Conservation (phyloP, 2,329 filamentous ascomycete genomes). For the Ophiosphaerella narmari region DNA sequence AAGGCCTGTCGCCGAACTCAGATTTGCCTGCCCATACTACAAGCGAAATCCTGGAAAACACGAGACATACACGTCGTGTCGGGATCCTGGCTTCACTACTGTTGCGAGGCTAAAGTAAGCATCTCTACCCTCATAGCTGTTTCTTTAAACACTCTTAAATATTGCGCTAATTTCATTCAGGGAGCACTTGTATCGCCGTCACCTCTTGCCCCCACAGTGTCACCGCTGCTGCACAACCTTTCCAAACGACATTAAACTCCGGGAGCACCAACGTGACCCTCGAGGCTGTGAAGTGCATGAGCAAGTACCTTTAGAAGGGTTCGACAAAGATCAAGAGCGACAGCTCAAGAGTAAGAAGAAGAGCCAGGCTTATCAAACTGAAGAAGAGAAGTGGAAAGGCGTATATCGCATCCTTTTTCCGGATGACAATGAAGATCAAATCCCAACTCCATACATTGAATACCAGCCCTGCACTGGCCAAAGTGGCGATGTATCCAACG, state of each 20-base stretch:
- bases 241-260: slow-evolving; percentile 20
- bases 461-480: slow-evolving; percentile 17
- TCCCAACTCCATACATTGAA: slow-evolving; percentile 31
- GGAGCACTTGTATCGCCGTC: slow-evolving; percentile 31
- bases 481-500: slow-evolving; percentile 12
- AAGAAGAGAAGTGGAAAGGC: slow-evolving; percentile 33
- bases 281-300: slow-evolving; percentile 24
- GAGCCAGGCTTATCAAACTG: slow-evolving; percentile 17
- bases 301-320: slow-evolving; percentile 26
- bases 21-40: slow-evolving; percentile 31
- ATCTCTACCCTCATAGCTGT: not conserved
- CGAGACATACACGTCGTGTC: slow-evolving; percentile 30
- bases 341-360: slow-evolving; percentile 33
- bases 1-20: slow-evolving; percentile 11
- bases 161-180: slow-evolving; percentile 3
- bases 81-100: slow-evolving; percentile 30
- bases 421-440: slow-evolving; percentile 22
- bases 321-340: slow-evolving; percentile 32
- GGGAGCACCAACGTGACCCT: slow-evolving; percentile 29
- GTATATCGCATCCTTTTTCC: slow-evolving; percentile 32
- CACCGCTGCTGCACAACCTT: slow-evolving; percentile 29
- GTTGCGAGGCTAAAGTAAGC: slow-evolving; percentile 26
- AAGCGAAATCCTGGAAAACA: slow-evolving; percentile 31
- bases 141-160: not conserved
- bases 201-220: slow-evolving; percentile 30